Conservation (phyloP, 306 rosid genomes). For the Cicer bijugum region DNA sequence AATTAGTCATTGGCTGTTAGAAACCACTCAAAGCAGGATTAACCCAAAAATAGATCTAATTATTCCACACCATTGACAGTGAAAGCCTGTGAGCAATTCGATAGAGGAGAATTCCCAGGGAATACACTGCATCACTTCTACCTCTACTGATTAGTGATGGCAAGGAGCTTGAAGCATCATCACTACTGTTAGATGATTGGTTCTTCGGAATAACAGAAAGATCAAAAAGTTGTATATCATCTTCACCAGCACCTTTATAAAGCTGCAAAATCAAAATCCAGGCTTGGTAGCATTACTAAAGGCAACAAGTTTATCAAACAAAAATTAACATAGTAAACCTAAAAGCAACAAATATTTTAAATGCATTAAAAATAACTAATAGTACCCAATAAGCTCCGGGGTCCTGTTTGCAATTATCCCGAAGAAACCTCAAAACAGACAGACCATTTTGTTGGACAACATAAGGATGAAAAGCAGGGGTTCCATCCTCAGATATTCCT, state of each 20-base stretch:
- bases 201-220: conserved; percentile 80
- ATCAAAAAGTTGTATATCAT: conserved; percentile 93
- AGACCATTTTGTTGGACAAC: conserved; percentile 97
- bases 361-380: conserved; percentile 11
- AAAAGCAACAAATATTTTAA: conserved; percentile 15
- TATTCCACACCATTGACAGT: conserved; percentile 80
- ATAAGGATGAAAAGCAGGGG: conserved; percentile 93
- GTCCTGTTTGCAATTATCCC: conserved; percentile 96
- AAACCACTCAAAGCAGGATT: conserved; percentile 36
- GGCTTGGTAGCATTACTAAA: conserved; percentile 35
- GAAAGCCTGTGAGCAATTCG: conserved; percentile 95
- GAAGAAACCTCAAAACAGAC: conserved; percentile 96
- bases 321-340: conserved; percentile 2
- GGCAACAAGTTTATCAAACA: conserved; percentile 18
- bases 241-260: conserved; percentile 94
- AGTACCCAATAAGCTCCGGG: conserved; percentile 98
- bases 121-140: conserved; percentile 82
- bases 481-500: conserved; percentile 92
- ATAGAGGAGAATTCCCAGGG: conserved; percentile 87
- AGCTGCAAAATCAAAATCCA: conserved; percentile 65
- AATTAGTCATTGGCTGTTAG: conserved; percentile 42
- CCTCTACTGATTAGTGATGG: conserved; percentile 70
- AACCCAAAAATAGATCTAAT: conserved; percentile 31
- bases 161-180: conserved; percentile 72
- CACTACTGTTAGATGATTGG: conserved; percentile 60